phyloP scores from a whole-genome alignment of 1,284 basidiomycete species.

The Naganishia sp. region DNA sequence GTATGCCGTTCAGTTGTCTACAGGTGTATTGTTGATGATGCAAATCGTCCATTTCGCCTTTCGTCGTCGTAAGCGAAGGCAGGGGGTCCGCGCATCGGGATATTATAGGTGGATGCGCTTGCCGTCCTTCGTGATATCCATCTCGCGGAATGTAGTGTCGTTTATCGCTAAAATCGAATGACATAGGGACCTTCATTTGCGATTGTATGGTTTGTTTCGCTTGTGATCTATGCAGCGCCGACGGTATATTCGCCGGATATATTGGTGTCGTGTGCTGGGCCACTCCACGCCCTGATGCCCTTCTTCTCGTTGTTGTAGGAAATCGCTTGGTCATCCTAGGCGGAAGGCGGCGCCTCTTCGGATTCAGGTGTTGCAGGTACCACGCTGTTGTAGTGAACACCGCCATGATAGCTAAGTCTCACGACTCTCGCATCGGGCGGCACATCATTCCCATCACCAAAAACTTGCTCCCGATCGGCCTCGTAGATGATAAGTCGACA shows the following conservation, averaged over 20 bases:
- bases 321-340: no score
- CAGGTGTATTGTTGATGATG: background rate
- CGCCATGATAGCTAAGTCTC: conserved; percentile 24
- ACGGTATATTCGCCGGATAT: no score
- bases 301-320: background rate
- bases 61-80: background rate
- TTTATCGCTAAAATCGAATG: no score
- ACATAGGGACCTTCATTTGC: no score
- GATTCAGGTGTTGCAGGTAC: background rate
- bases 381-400: conserved; percentile 25
- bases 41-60: conserved; percentile 6
- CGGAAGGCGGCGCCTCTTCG: background rate
- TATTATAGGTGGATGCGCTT: background rate
- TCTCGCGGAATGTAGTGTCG: no score
- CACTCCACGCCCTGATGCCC: background rate
- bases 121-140: background rate
- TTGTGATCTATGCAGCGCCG: background rate
- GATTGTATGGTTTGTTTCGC: background rate
- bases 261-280: no score
- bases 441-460: conserved; percentile 19
- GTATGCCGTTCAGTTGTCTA: conserved; percentile 1
- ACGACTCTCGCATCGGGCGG: conserved; percentile 15
- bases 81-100: background rate
- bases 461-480: conserved; percentile 23
- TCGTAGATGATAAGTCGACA: conserved; percentile 26